These are phyloP conservation scores for Neurospora sp. DNA, from an alignment of 495 filamentous ascomycete genomes.

Conservation along the genomic window DNA sequence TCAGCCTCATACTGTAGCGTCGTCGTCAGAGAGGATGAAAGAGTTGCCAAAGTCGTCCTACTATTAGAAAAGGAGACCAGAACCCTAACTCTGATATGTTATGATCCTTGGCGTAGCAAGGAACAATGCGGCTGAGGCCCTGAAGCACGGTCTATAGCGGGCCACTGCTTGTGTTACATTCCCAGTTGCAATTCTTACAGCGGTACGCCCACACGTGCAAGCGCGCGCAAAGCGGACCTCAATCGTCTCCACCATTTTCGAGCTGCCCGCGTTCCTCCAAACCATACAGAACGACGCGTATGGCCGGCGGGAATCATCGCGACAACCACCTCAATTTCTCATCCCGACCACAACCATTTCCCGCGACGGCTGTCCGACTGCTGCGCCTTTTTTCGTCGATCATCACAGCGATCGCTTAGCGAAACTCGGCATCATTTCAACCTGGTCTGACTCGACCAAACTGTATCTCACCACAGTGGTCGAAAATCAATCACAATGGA, in stretches of 20 bases:
- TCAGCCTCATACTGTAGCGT: neutral
- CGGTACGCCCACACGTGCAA: neutral
- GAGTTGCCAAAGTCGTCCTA: too few relatives aligned
- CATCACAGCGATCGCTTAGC: neutral
- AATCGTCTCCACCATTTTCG: neutral
- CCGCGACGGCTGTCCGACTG: neutral
- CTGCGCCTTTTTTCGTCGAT: neutral
- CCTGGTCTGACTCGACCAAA: neutral
- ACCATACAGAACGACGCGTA: neutral
- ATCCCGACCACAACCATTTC: neutral
- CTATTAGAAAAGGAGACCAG: neutral
- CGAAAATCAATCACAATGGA: conserved; percentile 21
- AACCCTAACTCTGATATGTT: neutral
- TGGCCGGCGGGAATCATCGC: neutral
- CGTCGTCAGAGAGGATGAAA: neutral
- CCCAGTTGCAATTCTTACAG: neutral
- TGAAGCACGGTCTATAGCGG: neutral
- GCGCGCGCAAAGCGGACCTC: neutral
- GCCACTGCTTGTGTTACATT: neutral
- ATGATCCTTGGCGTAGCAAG: neutral
- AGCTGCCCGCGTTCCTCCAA: neutral
- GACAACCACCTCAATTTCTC: neutral
- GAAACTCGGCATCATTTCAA: neutral
- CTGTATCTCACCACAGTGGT: neutral
- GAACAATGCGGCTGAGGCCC: neutral